phyloP scores from a whole-genome alignment of 83 land plant genomes.

The Thuja plicata region DNA sequence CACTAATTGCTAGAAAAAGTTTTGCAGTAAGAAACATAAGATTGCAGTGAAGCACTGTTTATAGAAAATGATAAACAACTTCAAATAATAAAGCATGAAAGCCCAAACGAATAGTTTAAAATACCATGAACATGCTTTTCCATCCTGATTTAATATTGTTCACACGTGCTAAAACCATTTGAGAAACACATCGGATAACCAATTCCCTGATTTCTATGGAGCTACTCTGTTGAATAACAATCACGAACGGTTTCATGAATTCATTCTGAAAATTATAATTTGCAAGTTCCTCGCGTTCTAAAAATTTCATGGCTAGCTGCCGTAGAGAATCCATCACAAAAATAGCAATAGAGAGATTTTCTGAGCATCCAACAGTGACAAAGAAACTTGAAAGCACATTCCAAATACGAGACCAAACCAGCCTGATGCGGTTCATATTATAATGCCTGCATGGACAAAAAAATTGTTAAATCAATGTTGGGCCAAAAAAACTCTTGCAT shows the following conservation, averaged over 20 bases:
- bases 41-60: neutral
- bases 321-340: constrained; percentile 97
- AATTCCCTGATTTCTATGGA: constrained; percentile 90
- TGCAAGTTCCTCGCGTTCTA: constrained; percentile 93
- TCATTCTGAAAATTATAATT: constrained; percentile 98
- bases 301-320: constrained; percentile 93
- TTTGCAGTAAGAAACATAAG: neutral
- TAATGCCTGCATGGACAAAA: constrained; percentile 77
- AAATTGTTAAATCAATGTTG: neutral
- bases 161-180: constrained; percentile 93
- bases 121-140: constrained; percentile 97
- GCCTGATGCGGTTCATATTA: constrained; percentile 94
- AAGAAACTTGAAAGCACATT: constrained; percentile 88
- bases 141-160: constrained; percentile 95
- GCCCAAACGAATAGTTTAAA: neutral
- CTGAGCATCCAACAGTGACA: constrained; percentile 90
- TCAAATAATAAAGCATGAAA: neutral
- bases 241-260: constrained; percentile 90
- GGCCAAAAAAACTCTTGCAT: too few relatives aligned
- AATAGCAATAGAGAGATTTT: constrained; percentile 91
- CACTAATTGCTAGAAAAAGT: neutral
- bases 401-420: constrained; percentile 98
- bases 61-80: neutral
- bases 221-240: constrained; percentile 91
- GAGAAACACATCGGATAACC: constrained; percentile 91